These are phyloP conservation scores for Scortechinia acanthostroma DNA, from an alignment of 2,329 filamentous ascomycete species.

Conservation along the genomic window DNA sequence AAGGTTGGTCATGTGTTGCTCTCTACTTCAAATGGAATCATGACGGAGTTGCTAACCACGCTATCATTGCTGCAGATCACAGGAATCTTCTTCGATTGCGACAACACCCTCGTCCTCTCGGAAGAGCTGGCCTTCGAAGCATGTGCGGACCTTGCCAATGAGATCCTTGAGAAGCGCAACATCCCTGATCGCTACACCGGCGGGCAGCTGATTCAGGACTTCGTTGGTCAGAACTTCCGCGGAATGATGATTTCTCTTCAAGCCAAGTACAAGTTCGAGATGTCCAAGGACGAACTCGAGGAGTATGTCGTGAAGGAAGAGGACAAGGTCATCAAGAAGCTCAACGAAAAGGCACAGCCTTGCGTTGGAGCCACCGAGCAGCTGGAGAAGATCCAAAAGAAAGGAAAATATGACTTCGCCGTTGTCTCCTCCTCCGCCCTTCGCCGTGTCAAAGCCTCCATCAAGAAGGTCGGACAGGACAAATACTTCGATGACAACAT, in stretches of 20 bases:
- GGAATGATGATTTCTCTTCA: conserved; percentile 67
- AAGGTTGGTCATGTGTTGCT: too few species aligned
- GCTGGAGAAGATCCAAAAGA: conserved; percentile 46
- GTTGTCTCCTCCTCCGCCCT: conserved; percentile 68
- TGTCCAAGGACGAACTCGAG: conserved; percentile 54
- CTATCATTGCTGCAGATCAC: conserved; percentile 36
- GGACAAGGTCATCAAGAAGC: conserved; percentile 62
- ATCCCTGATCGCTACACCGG: conserved; percentile 60
- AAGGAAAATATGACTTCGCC: conserved; percentile 57
- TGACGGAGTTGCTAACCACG: too few species aligned
- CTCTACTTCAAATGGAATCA: too few species aligned
- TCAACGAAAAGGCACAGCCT: conserved; percentile 50
- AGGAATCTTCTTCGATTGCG: conserved; percentile 50
- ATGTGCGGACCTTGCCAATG: conserved; percentile 68
- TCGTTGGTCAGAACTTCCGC: conserved; percentile 74
- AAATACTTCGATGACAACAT: conserved; percentile 61
- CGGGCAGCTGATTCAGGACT: conserved; percentile 63
- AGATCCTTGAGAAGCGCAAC: conserved; percentile 57
- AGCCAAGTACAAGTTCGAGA: conserved; percentile 60
- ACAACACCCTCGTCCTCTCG: conserved; percentile 74
- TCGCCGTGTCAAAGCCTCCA: conserved; percentile 59
- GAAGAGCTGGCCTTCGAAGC: conserved; percentile 72
- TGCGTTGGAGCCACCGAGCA: conserved; percentile 52
- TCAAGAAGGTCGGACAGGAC: conserved; percentile 62
- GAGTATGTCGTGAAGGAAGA: conserved; percentile 61